These are phyloP conservation scores for Benincasa hispida DNA, from an alignment of 306 rosid species.

Conservation along the genomic window DNA sequence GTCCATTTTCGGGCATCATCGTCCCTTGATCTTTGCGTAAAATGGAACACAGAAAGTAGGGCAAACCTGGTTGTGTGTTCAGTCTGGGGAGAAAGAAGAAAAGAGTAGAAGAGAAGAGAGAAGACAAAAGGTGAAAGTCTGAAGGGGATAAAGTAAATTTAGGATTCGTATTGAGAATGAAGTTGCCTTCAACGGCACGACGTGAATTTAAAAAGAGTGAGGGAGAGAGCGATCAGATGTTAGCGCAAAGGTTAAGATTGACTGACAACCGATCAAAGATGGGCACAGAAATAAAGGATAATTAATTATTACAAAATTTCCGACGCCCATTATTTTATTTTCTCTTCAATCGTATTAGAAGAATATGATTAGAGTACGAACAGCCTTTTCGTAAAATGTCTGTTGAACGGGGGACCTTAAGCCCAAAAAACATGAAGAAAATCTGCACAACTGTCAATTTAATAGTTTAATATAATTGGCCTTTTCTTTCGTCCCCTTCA, in stretches of 20 bases:
- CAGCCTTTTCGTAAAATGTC: constrained; percentile 48
- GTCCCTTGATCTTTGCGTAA: too few relatives aligned
- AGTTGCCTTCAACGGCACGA: constrained; percentile 90
- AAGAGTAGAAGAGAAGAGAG: background rate
- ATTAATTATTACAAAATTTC: background rate
- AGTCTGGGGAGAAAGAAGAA: background rate
- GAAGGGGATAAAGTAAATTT: constrained; percentile 21
- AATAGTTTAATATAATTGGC: background rate
- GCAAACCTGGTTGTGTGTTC: background rate
- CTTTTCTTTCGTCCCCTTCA: background rate
- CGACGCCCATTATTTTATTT: background rate
- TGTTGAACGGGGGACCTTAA: constrained; percentile 80
- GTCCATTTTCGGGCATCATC: constrained; percentile 63
- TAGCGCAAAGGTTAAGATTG: constrained; percentile 24
- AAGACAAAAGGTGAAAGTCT: background rate
- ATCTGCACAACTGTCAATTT: constrained; percentile 27
- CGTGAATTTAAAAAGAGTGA: constrained; percentile 27
- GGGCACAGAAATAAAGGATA: constrained; percentile 80
- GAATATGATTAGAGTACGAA: background rate
- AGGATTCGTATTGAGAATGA: background rate
- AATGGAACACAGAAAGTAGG: too few relatives aligned
- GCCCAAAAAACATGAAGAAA: constrained; percentile 56
- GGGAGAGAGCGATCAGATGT: constrained; percentile 8
- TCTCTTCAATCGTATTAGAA: background rate
- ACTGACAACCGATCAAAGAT: constrained; percentile 40